A percentile compares a stretch with the other conserved stretches of the same genome.
phyloP scores from a whole-genome alignment of 116 monocot genomes.

The Posidonia oceanica region DNA sequence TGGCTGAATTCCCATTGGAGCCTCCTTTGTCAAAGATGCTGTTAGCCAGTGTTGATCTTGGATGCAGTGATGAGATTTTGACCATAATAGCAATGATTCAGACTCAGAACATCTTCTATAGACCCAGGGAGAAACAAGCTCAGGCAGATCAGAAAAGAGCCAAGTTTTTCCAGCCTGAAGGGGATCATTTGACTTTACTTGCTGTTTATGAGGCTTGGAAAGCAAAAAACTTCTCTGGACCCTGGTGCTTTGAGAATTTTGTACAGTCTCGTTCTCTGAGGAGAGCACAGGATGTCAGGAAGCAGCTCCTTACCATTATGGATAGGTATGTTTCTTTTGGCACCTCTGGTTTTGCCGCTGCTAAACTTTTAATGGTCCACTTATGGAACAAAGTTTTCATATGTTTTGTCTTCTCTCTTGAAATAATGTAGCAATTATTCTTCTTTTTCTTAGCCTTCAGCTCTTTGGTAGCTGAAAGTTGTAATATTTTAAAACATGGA shows the following conservation, averaged over 20 bases:
- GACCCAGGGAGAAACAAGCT: conserved; percentile 94
- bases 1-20: conserved; percentile 96
- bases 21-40: conserved; percentile 95
- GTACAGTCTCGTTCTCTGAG: conserved; percentile 87
- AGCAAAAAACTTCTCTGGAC: conserved; percentile 89
- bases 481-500: too few relatives aligned
- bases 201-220: conserved; percentile 99
- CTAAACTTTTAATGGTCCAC: background rate
- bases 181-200: conserved; percentile 85
- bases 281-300: conserved; percentile 92
- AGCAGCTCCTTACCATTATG: conserved; percentile 95
- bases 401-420: too few relatives aligned
- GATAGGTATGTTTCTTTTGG: conserved; percentile 45
- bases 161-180: conserved; percentile 96
- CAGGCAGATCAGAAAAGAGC: conserved; percentile 95
- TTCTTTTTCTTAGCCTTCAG: too few relatives aligned
- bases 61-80: conserved; percentile 90
- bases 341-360: background rate
- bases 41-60: conserved; percentile 90
- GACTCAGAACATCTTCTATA: conserved; percentile 83
- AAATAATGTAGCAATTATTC: too few relatives aligned
- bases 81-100: conserved; percentile 98
- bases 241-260: conserved; percentile 99
- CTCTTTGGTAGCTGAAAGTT: too few relatives aligned
- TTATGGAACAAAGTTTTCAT: too few relatives aligned